phyloP scores from a whole-genome alignment of 331 rosid genomes.

The Rhamnella rubrinervis region DNA sequence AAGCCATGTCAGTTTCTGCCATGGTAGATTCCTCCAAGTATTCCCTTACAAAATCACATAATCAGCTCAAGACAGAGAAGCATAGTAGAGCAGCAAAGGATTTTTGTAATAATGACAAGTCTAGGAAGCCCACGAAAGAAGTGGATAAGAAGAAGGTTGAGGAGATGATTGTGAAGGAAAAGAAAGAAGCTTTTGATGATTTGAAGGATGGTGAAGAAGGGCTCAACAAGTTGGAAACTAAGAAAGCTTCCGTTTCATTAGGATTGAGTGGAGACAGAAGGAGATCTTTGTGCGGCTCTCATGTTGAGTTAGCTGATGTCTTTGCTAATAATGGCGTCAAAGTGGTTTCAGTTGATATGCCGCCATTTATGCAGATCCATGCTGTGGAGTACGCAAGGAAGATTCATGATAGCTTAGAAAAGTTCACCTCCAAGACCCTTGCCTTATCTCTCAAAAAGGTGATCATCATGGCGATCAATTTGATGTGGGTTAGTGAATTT shows the following conservation, averaged over 20 bases:
- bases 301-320: conserved; percentile 53
- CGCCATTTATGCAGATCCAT: conserved; percentile 97
- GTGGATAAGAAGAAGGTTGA: conserved; percentile 42
- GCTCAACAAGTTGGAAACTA: not conserved
- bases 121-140: conserved; percentile 23
- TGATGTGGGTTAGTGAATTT: not conserved
- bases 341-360: conserved; percentile 83
- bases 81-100: conserved; percentile 24
- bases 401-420: conserved; percentile 68
- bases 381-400: conserved; percentile 85
- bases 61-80: conserved; percentile 19
- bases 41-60: conserved; percentile 24
- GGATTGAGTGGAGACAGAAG: conserved; percentile 49
- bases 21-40: conserved; percentile 43
- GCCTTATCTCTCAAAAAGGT: conserved; percentile 90
- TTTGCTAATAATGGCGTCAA: conserved; percentile 79
- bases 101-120: conserved; percentile 27
- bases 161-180: conserved; percentile 35
- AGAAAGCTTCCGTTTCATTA: conserved; percentile 42
- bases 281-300: conserved; percentile 53
- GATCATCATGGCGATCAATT: not conserved
- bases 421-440: conserved; percentile 85
- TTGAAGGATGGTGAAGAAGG: conserved; percentile 1
- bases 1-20: conserved; percentile 50
- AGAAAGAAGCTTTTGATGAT: conserved; percentile 17